These are phyloP conservation scores for Gynochthodes officinalis DNA, from an alignment of 257 asterid species.

Conservation along the genomic window DNA sequence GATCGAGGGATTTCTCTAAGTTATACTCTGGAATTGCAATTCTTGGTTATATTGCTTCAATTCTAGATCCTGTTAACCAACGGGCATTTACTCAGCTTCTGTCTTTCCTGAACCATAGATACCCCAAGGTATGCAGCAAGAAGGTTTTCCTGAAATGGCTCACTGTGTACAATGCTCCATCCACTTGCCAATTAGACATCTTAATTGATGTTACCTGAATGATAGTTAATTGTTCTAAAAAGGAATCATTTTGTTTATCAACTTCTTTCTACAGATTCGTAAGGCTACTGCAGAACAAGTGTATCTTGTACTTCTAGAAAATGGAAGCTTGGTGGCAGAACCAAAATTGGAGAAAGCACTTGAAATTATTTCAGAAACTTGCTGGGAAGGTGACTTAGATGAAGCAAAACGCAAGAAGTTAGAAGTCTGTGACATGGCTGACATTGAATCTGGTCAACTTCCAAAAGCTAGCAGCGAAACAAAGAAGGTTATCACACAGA, in stretches of 20 bases:
- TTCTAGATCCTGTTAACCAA: slow-evolving; percentile 48
- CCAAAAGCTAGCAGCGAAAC: slow-evolving; percentile 21
- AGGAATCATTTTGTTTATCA: background rate
- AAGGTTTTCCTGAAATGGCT: too few relatives aligned
- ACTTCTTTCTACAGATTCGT: slow-evolving; percentile 52
- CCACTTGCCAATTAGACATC: background rate
- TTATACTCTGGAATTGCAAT: slow-evolving; percentile 79
- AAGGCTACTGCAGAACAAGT: slow-evolving; percentile 82
- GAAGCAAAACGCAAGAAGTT: slow-evolving; percentile 68
- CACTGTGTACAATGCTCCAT: background rate
- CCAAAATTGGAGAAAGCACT: slow-evolving; percentile 60
- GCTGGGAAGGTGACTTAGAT: slow-evolving; percentile 87
- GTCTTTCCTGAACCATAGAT: slow-evolving; percentile 70
- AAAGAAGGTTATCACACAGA: slow-evolving; percentile 27
- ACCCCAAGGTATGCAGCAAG: slow-evolving; percentile 65
- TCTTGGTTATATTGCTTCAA: slow-evolving; percentile 81
- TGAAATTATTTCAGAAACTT: slow-evolving; percentile 72
- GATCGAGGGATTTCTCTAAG: slow-evolving; percentile 78
- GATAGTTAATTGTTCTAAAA: background rate
- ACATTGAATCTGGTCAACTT: slow-evolving; percentile 37
- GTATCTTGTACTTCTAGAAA: slow-evolving; percentile 69
- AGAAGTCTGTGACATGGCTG: slow-evolving; percentile 52
- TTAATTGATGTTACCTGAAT: background rate
- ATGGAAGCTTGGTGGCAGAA: slow-evolving; percentile 52
- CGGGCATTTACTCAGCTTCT: slow-evolving; percentile 68